phyloP scores from a whole-genome alignment of 495 filamentous ascomycete species.

The Penicillium robsamsonii region DNA sequence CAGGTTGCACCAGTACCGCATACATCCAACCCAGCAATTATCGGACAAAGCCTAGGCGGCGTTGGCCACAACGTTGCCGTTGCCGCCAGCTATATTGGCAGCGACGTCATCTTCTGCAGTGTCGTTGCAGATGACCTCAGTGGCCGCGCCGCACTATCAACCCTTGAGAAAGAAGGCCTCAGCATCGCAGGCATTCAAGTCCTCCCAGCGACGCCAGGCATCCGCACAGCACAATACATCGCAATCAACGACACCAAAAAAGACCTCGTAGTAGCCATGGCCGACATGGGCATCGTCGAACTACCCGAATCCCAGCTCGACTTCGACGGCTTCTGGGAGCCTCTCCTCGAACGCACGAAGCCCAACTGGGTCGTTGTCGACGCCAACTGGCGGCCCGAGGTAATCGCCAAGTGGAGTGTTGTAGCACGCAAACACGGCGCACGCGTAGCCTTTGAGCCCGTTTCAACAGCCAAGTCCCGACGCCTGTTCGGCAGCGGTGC shows the following conservation, averaged over 20 bases:
- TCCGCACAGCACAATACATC: constrained; percentile 83
- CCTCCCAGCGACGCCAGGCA: constrained; percentile 47
- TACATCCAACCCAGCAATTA: constrained; percentile 83
- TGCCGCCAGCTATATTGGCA: constrained; percentile 64
- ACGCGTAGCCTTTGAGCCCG: constrained; percentile 84
- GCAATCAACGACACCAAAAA: constrained; percentile 82
- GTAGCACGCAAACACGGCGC: constrained; percentile 53
- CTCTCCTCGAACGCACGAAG: constrained; percentile 50
- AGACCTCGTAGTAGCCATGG: constrained; percentile 82
- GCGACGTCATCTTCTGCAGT: constrained; percentile 65
- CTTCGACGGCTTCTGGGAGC: constrained; percentile 57
- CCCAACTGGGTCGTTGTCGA: constrained; percentile 79
- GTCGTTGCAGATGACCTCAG: constrained; percentile 74
- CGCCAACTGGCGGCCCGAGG: constrained; percentile 70
- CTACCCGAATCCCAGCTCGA: constrained; percentile 38
- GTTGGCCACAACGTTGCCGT: constrained; percentile 91
- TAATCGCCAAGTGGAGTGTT: constrained; percentile 60
- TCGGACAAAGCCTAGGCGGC: constrained; percentile 82
- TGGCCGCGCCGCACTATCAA: constrained; percentile 65
- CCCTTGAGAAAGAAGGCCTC: constrained; percentile 61
- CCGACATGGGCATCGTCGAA: constrained; percentile 88
- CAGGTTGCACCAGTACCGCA: constrained; percentile 55
- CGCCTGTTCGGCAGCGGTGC: constrained; percentile 56
- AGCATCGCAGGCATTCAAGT: constrained; percentile 60
- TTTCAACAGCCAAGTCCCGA: constrained; percentile 72